Evolutionary conservation across 2,329 filamentous ascomycete species (phyloP).

Genomic region (Pseudogymnoascus sp.): DNA sequence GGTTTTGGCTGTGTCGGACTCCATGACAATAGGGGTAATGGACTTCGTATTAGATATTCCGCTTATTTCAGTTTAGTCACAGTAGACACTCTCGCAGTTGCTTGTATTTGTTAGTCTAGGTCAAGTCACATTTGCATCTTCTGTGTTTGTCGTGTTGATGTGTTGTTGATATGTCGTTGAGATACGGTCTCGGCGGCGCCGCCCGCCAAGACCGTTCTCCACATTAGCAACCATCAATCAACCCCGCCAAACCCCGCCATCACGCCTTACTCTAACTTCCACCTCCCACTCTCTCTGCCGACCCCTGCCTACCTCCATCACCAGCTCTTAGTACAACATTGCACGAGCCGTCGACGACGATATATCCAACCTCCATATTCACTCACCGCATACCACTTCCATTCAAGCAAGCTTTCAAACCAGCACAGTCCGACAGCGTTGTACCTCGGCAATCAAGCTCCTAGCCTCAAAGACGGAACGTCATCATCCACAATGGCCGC

Average conservation of each 20-base stretch:
- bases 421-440: background rate
- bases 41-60: too few species aligned
- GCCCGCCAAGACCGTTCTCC: background rate
- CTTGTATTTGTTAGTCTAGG: too few species aligned
- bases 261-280: background rate
- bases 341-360: background rate
- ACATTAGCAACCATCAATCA: background rate
- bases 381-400: background rate
- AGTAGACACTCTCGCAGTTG: too few species aligned
- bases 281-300: background rate
- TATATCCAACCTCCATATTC: background rate
- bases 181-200: background rate
- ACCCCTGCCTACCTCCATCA: background rate
- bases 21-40: too few species aligned
- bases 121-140: too few species aligned
- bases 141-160: too few species aligned
- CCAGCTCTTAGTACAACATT: background rate
- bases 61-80: too few species aligned
- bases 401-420: background rate
- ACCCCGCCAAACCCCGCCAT: conserved; percentile 3
- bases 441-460: background rate
- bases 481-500: background rate
- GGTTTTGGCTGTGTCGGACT: too few species aligned
- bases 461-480: background rate
- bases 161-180: background rate